phyloP scores from a whole-genome alignment of 2,329 filamentous ascomycete genomes.

The Aspergillus fumigatus region DNA sequence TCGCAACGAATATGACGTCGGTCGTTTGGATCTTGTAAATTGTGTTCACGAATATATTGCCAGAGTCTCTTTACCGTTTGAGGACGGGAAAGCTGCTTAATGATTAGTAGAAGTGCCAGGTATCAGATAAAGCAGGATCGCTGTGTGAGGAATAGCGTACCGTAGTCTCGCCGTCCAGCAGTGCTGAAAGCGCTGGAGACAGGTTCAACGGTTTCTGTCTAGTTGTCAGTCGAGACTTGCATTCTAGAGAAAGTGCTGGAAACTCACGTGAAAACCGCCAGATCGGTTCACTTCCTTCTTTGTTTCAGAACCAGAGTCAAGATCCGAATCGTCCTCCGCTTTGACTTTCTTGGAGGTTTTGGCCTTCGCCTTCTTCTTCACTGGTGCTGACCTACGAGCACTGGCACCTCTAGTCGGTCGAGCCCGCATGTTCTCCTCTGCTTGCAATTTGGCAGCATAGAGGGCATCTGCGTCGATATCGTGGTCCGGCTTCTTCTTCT shows the following conservation, averaged over 20 bases:
- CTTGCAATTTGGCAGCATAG: constrained; percentile 82
- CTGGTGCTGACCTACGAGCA: constrained; percentile 52
- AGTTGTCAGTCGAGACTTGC: not conserved
- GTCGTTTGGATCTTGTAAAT: constrained; percentile 85
- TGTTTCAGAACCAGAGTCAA: constrained; percentile 57
- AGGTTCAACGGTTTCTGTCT: constrained; percentile 44
- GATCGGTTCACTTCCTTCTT: constrained; percentile 67
- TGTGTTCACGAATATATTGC: constrained; percentile 85
- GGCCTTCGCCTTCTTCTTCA: constrained; percentile 59
- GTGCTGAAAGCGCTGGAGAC: constrained; percentile 41
- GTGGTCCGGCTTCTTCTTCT: constrained; percentile 60
- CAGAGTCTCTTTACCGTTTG: constrained; percentile 96
- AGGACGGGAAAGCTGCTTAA: constrained; percentile 72
- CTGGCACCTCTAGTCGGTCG: constrained; percentile 72
- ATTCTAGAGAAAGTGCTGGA: not conserved
- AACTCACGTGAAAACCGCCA: constrained; percentile 77
- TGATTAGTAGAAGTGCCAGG: constrained; percentile 15
- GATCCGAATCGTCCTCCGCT: constrained; percentile 74
- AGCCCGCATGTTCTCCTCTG: constrained; percentile 76
- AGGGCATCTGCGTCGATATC: constrained; percentile 77
- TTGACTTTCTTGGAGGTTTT: constrained; percentile 65
- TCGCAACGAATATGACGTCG: constrained; percentile 92
- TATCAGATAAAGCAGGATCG: not conserved
- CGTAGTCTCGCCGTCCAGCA: constrained; percentile 41
- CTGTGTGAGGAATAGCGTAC: constrained; percentile 26